Evolutionary conservation across 208 protist genomes (phyloP), one percentile per base, ranked within the genome.

Genomic region (Acanthamoeba polyphaga): DNA sequence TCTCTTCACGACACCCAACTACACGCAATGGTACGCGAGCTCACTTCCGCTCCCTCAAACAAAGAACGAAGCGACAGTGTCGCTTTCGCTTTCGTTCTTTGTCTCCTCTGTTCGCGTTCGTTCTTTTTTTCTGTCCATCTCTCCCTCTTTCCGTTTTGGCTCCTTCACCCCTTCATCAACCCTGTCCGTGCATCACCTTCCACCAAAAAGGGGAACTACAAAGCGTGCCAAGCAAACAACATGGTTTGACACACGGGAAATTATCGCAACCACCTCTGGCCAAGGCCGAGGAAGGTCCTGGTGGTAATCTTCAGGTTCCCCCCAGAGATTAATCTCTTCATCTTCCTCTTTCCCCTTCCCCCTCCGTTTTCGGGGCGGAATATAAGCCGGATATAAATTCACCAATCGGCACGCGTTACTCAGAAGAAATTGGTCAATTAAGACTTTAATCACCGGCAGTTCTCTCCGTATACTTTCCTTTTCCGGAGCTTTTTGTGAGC

Each of bases 271-370:
- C 38, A 38, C 38, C 38, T 38, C 38, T 38, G 58, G 58, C 58
- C 12, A 64, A 24, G 22, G 58, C 8, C 22, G 17, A 64, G 19
- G 58, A 0, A 17, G 19, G 12, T 27, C 17, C 17, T 64, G 17
- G 12, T 64, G 58, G 58, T 64, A 17, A 27, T 66, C 22, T 27
- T 66, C 60, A 66, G 22, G 60, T 27, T 66, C 64, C n/a, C 13
- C 64, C 64, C n/a, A 70, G 34, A 34, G 58, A 64, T 64, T 64
- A 64, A 70, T 70, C 64, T 70, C 64, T 70, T 70, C 64, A 70
- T 70, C 64, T 70, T 70, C n/a, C 64, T 27, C 64, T 70, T 70
- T 34, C 64, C 64, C n/a, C 13, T 27, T 70, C 8, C 64, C n/a
- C 64, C 29, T 34, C 17, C 29, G n/a, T 34, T 70, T 70, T 70